Percentiles rank a stretch among this genome's conserved stretches.
Evolutionary conservation across 805 yeast genomes (phyloP).

Genomic region (Schwanniomyces polymorphus): DNA sequence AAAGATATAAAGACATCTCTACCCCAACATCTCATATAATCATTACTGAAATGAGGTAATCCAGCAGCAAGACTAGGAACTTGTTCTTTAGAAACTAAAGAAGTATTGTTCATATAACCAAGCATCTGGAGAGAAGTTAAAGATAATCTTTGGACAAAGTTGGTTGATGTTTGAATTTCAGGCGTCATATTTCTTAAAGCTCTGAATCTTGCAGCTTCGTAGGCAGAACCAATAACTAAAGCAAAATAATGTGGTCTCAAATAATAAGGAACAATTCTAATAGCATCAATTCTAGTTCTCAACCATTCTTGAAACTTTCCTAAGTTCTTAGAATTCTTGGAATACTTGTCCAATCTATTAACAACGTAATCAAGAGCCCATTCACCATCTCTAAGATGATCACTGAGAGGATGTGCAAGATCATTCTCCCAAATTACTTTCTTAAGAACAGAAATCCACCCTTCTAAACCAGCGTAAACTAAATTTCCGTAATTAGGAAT

Average conservation of each 20-base stretch:
- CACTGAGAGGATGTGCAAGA: constrained; percentile 80
- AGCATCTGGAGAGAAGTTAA: constrained; percentile 86
- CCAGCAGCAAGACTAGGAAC: constrained; percentile 92
- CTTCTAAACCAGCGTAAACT: constrained; percentile 89
- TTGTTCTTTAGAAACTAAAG: constrained; percentile 62
- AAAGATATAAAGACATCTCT: constrained; percentile 90
- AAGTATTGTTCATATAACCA: constrained; percentile 70
- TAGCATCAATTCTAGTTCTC: constrained; percentile 56
- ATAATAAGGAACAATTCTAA: constrained; percentile 71
- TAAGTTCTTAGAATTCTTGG: constrained; percentile 46
- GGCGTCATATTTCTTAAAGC: constrained; percentile 59
- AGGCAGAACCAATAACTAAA: constrained; percentile 75
- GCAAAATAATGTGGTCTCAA: constrained; percentile 87
- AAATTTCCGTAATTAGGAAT: constrained; percentile 74
- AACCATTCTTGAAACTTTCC: constrained; percentile 70
- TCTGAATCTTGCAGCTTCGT: constrained; percentile 73
- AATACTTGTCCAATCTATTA: constrained; percentile 59
- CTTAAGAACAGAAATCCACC: constrained; percentile 77
- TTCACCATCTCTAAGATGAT: constrained; percentile 74
- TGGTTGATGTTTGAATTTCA: constrained; percentile 58
- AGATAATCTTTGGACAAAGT: constrained; percentile 77
- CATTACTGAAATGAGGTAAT: constrained; percentile 86
- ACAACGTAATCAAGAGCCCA: constrained; percentile 88
- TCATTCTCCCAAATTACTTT: constrained; percentile 66
- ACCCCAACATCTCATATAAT: constrained; percentile 98